Evolutionary conservation across 2,329 filamentous ascomycete species (phyloP), one percentile per base, ranked within the genome.

Genomic region (Alternaria rosae): DNA sequence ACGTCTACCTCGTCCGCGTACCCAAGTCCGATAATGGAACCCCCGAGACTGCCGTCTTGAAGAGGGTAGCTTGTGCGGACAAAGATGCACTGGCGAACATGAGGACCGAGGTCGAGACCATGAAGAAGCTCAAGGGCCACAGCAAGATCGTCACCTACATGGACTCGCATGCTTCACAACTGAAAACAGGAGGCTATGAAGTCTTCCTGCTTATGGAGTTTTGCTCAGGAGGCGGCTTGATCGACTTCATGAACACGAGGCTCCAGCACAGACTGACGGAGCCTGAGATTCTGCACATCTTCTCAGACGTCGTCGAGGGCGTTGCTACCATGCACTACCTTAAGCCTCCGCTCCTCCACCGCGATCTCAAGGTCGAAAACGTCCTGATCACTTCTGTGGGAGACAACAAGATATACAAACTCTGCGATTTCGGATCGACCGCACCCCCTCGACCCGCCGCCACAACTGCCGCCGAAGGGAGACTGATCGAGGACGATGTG

Each of bases 301-400:
- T 99, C 82, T 91, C 91, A 54, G 95, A 99, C 78, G 92, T 97
- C 57, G 92, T 94, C 50, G 94, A 98, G 82, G 95, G 95, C 38
- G 93, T 99, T 45, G 95, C 95, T 28, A 97, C 93, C 79, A 99
- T 99, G 95, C 95, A 99, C 82, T 99, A 99, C 80, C 89, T 99
- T 51, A 96, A 96, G 81, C 95, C 95, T 6, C 89, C 95, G 52
- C 83, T 99, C 57, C 85, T 99, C 61, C 95, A 99, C 80, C 89
- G 95, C 67, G 95, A 99, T 80, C 83, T 99, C 66, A 99, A 99
- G 82, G 94, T 99, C 66, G 95, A 99, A 81, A 99, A 99, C 76
- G 93, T 99, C 44, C 86, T 99, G 59, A 99, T 99, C 67, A 91
- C 90, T 48, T 83, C 86, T 43, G 85, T 86, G 50, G 87, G 86